These are phyloP conservation scores for Verticillium tricorpus DNA, from an alignment of 2,329 filamentous ascomycete genomes.

Conservation along the genomic window DNA sequence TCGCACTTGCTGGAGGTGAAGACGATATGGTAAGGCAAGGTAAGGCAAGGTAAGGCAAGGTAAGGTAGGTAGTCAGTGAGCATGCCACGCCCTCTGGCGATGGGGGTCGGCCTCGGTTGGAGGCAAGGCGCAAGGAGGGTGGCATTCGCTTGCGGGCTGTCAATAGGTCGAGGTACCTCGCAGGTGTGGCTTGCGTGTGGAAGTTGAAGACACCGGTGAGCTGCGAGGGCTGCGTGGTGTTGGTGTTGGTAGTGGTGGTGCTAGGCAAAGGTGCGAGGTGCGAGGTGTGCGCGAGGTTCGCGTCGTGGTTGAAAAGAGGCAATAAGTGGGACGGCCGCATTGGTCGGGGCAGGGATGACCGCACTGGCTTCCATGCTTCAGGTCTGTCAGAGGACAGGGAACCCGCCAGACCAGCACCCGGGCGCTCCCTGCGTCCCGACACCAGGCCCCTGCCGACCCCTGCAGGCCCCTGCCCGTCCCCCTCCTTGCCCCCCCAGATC, in stretches of 20 bases:
- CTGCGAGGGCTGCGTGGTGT: no score
- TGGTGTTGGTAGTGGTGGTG: no score
- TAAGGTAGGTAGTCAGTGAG: not conserved
- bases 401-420: constrained; percentile 4
- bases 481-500: not conserved
- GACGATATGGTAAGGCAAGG: no score
- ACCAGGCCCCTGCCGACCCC: not conserved
- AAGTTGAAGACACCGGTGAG: not conserved
- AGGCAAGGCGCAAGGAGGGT: not conserved
- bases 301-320: not conserved
- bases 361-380: constrained; percentile 33
- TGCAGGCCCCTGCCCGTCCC: not conserved
- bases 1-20: no score
- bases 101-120: not conserved
- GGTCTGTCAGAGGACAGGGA: constrained; percentile 42
- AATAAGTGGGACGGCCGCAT: not conserved
- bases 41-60: no score
- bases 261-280: not conserved
- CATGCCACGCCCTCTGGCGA: not conserved
- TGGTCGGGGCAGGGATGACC: not conserved
- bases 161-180: not conserved
- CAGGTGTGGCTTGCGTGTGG: not conserved
- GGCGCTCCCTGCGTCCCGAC: not conserved
- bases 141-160: not conserved
- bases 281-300: not conserved